Percentiles rank a stretch among this genome's conserved stretches.
These are phyloP conservation scores for Cenchrus americanus DNA, from an alignment of 176 grass and related monocot genomes.

Conservation along the genomic window DNA sequence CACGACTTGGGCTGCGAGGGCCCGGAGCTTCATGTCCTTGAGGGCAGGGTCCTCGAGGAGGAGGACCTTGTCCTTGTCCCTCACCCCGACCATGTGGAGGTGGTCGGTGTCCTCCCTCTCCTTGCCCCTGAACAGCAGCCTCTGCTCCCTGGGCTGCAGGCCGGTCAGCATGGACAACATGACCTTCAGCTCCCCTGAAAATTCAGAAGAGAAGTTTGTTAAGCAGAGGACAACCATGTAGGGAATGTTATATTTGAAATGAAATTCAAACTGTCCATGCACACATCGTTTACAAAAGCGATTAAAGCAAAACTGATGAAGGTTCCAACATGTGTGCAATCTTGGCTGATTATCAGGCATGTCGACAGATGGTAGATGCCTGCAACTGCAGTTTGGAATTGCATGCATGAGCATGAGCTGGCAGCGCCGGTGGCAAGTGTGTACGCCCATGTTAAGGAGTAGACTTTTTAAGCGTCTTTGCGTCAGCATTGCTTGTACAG, in stretches of 20 bases:
- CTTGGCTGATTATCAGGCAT: not conserved
- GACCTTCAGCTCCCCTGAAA: slow-evolving; percentile 84
- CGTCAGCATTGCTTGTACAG: slow-evolving; percentile 28
- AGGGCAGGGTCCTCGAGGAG: slow-evolving; percentile 74
- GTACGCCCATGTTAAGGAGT: slow-evolving; percentile 1
- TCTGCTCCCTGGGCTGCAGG: slow-evolving; percentile 79
- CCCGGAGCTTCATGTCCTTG: slow-evolving; percentile 64
- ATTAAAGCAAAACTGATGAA: not conserved
- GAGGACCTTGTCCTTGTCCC: slow-evolving; percentile 80
- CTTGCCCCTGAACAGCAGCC: slow-evolving; percentile 88
- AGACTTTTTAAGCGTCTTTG: slow-evolving; percentile 24
- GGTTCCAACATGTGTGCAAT: slow-evolving; percentile 17
- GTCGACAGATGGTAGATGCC: not conserved
- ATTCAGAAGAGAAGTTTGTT: not conserved
- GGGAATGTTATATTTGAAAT: not conserved
- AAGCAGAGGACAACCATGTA: not conserved
- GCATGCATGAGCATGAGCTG: slow-evolving; percentile 30
- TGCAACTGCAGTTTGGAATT: not conserved
- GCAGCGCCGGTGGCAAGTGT: not conserved
- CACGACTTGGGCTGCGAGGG: slow-evolving; percentile 11
- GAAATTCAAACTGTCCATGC: not conserved
- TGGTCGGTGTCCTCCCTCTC: slow-evolving; percentile 82
- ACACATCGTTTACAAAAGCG: not conserved
- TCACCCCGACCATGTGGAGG: slow-evolving; percentile 82
- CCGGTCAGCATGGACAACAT: slow-evolving; percentile 65